A percentile compares a stretch with the other conserved stretches of the same genome.
Evolutionary conservation across 768 basidiomycete species (phyloP).

Genomic region (Calocybe gangraenosa): DNA sequence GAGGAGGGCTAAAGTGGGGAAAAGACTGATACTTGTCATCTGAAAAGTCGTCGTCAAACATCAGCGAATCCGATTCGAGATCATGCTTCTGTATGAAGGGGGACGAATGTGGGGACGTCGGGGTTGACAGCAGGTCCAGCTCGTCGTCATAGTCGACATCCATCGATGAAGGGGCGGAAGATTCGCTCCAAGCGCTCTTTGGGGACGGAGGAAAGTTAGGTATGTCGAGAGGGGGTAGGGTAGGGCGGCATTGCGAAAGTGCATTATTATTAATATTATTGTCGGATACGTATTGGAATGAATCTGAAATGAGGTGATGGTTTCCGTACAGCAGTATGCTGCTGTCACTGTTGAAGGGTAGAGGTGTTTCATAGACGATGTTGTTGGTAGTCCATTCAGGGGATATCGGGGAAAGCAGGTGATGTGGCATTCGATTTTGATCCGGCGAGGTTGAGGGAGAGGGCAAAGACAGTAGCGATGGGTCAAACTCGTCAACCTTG

Average conservation of each 20-base stretch:
- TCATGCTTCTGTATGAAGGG: slow-evolving; percentile 8
- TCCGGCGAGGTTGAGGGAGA: slow-evolving; percentile 5
- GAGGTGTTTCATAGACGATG: slow-evolving; percentile 8
- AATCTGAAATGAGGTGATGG: background rate
- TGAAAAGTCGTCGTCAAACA: slow-evolving; percentile 3
- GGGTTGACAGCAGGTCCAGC: slow-evolving; percentile 18
- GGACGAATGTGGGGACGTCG: slow-evolving; percentile 15
- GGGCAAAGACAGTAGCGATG: slow-evolving; percentile 3
- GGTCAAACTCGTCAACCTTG: slow-evolving; percentile 11
- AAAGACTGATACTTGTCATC: background rate
- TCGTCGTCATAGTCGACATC: slow-evolving; percentile 13
- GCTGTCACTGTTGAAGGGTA: background rate
- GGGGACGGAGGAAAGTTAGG: slow-evolving; percentile 9
- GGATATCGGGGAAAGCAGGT: slow-evolving; percentile 14
- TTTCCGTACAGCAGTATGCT: slow-evolving; percentile 4
- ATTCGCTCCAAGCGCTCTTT: slow-evolving; percentile 7
- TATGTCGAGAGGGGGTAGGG: slow-evolving; percentile 15
- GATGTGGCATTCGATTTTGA: background rate
- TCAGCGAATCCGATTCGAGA: slow-evolving; percentile 2
- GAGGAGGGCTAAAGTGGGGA: slow-evolving; percentile 4
- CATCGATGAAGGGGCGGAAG: slow-evolving; percentile 8
- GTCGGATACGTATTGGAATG: slow-evolving; percentile 7
- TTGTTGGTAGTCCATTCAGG: slow-evolving; percentile 15
- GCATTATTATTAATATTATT: slow-evolving; percentile 2
- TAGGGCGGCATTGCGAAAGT: slow-evolving; percentile 11